Evolutionary conservation across 2,329 filamentous ascomycete genomes (phyloP).

Genomic region (Stemphylium beticola): DNA sequence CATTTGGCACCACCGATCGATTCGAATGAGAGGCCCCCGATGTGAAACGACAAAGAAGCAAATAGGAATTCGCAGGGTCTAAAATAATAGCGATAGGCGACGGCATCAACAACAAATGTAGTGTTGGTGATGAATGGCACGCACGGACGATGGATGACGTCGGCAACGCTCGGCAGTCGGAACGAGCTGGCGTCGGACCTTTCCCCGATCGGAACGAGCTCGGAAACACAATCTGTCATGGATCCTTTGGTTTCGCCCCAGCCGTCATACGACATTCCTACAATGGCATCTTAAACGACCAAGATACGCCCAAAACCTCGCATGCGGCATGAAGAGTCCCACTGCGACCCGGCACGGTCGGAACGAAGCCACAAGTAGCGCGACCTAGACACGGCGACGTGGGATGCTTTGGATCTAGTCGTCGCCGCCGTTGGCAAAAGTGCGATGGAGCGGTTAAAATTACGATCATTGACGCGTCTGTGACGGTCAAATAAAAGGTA

Average conservation of each 20-base stretch:
- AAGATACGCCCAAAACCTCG: background rate
- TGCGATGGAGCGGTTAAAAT: conserved; percentile 8
- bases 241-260: background rate
- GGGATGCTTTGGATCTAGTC: background rate
- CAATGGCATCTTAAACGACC: background rate
- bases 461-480: conserved; percentile 16
- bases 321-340: background rate
- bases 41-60: background rate
- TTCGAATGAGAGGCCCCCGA: too few species aligned
- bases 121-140: background rate
- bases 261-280: background rate
- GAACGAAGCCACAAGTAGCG: conserved; percentile 3
- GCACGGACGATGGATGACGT: conserved; percentile 2
- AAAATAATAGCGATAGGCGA: background rate
- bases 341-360: background rate
- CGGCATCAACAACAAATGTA: background rate
- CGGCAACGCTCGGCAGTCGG: conserved; percentile 9
- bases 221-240: conserved; percentile 5
- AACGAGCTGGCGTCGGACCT: conserved; percentile 2
- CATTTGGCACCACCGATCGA: too few species aligned
- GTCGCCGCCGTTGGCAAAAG: conserved; percentile 3
- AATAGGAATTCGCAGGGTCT: too few species aligned
- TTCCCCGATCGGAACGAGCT: conserved; percentile 12
- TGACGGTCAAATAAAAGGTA: conserved; percentile 15
- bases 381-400: background rate